These are phyloP conservation scores for Huntiella omanensis DNA, from an alignment of 2,329 filamentous ascomycete genomes.

Conservation along the genomic window DNA sequence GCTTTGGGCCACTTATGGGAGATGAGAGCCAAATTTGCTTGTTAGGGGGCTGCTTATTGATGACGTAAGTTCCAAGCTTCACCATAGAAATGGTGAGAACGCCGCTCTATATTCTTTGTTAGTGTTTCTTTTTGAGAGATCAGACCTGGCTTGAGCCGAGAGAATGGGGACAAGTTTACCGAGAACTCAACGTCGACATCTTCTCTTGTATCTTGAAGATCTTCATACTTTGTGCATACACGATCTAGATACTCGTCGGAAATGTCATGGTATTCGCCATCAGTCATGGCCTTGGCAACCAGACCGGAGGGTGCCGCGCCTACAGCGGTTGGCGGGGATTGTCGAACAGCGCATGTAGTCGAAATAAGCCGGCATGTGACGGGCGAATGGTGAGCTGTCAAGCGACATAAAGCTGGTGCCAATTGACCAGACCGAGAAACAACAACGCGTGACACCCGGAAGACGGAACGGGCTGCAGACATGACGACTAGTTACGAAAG, in stretches of 20 bases:
- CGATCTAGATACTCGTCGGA: slow-evolving; percentile 55
- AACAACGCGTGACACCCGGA: no score
- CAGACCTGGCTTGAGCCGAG: no score
- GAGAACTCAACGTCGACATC: slow-evolving; percentile 80
- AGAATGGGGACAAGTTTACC: slow-evolving; percentile 32
- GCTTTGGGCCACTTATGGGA: slow-evolving; percentile 76
- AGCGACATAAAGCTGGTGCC: no score
- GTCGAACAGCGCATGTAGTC: no score
- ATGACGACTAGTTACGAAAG: no score
- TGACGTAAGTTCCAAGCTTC: slow-evolving; percentile 61
- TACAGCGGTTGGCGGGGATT: neutral
- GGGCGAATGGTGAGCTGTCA: no score
- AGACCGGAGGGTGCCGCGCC: neutral
- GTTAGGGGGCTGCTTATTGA: slow-evolving; percentile 98
- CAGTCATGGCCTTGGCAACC: slow-evolving; percentile 14
- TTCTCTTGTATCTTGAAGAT: slow-evolving; percentile 50
- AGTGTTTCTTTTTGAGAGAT: neutral
- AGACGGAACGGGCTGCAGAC: no score
- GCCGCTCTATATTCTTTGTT: slow-evolving; percentile 42
- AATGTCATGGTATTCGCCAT: slow-evolving; percentile 55
- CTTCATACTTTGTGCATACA: slow-evolving; percentile 44
- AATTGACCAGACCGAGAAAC: no score
- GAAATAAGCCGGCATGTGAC: no score
- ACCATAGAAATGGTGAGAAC: slow-evolving; percentile 62
- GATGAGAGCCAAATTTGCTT: slow-evolving; percentile 95